phyloP scores from a whole-genome alignment of 805 yeast species.

The Pichia cabralensis region DNA sequence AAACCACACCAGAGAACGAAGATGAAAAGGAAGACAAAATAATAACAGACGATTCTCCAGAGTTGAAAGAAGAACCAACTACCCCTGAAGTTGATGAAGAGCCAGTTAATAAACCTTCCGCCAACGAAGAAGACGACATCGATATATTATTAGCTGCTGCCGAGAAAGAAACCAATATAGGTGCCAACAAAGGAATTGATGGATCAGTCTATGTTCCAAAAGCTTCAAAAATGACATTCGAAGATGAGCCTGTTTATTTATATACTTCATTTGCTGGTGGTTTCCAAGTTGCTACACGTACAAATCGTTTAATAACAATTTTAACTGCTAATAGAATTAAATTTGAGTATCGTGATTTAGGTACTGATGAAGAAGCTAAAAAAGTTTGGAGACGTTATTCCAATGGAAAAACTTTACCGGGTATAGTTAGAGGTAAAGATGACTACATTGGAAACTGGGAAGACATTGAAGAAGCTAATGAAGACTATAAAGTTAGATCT shows the following conservation, averaged over 20 bases:
- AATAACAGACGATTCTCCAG: no score
- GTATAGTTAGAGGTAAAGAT: slow-evolving; percentile 73
- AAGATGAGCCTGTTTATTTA: slow-evolving; percentile 57
- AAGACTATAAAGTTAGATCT: slow-evolving; percentile 56
- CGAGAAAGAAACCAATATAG: slow-evolving; percentile 17
- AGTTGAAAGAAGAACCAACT: neutral
- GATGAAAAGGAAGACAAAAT: neutral
- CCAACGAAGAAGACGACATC: slow-evolving; percentile 15
- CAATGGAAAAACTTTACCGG: slow-evolving; percentile 70
- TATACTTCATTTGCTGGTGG: slow-evolving; percentile 87
- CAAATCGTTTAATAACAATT: slow-evolving; percentile 67
- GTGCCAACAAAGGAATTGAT: slow-evolving; percentile 6
- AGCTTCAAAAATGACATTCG: slow-evolving; percentile 26
- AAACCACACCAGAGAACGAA: neutral
- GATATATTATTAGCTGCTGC: slow-evolving; percentile 23
- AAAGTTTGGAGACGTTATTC: slow-evolving; percentile 72
- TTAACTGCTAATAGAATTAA: slow-evolving; percentile 63
- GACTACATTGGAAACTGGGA: slow-evolving; percentile 79
- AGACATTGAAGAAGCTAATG: slow-evolving; percentile 80
- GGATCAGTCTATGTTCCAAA: slow-evolving; percentile 27
- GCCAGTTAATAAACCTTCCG: no score
- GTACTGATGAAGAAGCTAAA: slow-evolving; percentile 81
- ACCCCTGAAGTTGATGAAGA: slow-evolving; percentile 2
- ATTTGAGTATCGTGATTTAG: slow-evolving; percentile 65
- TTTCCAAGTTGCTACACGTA: slow-evolving; percentile 65